Evolutionary conservation across 441 rosid species (phyloP).

Genomic region (Brassica balearica): DNA sequence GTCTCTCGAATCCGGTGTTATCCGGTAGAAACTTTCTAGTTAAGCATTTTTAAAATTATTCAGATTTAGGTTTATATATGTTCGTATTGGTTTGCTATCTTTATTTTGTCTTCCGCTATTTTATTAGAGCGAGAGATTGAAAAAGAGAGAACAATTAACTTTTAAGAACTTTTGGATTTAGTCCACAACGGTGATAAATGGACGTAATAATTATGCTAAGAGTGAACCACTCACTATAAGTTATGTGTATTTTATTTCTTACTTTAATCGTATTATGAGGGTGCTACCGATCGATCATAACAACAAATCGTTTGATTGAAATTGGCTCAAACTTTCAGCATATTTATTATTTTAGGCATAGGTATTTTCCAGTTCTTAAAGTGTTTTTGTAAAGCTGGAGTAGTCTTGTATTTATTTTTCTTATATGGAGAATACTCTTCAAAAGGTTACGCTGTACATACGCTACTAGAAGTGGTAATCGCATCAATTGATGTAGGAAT

Average conservation of each 20-base stretch:
- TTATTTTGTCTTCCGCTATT: background rate
- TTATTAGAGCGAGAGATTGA: background rate
- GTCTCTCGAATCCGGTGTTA: background rate
- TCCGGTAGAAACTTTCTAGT: background rate
- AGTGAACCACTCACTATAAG: slow-evolving; percentile 5
- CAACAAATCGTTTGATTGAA: background rate
- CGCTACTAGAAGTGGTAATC: slow-evolving; percentile 29
- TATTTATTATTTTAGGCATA: background rate
- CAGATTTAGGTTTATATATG: background rate
- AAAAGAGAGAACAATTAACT: slow-evolving; percentile 4
- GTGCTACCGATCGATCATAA: background rate
- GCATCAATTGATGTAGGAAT: slow-evolving; percentile 29
- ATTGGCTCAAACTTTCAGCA: background rate
- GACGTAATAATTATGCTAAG: background rate
- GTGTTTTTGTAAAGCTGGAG: background rate
- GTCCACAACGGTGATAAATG: slow-evolving; percentile 3
- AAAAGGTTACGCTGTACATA: slow-evolving; percentile 34
- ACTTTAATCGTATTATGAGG: background rate
- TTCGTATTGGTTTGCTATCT: background rate
- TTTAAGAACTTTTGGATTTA: background rate
- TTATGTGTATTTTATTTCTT: background rate
- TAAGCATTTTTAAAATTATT: background rate
- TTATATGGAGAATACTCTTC: background rate
- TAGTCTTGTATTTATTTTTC: slow-evolving; percentile 2
- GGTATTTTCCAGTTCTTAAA: background rate